Base-by-base conservation (phyloP, 257 asterid genomes). In the Solanum boliviense region DNA sequence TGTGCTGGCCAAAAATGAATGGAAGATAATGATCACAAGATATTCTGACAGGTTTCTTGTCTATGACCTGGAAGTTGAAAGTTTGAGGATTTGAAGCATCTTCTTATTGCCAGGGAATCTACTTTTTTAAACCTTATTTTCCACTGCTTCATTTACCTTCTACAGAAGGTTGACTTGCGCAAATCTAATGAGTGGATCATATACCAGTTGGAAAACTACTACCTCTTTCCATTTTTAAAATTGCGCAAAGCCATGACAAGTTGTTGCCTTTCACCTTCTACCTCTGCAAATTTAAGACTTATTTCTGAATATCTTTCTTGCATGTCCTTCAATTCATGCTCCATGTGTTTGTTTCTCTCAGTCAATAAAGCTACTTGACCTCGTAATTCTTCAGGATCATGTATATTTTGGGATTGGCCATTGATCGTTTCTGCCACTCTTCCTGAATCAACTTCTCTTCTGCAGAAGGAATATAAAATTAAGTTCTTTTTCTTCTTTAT, bases 281-380 rank as follows among this genome's bases (percentile, higher is more conserved):
- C 99, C 93, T 96, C 98, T 84, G 99, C 99, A 87, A 95, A 97
- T 90, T 88, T 96, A 90, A 97, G 98, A 89, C 99, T 97, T 89
- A 95, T 93, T 92, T 97, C 99, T 91, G 98, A 94, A 89, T 97
- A 97, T 91, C 98, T 93, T 79, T 94, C 98, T 84, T 91, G 95
- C 98, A 97, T 93, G 87, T 94, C 98, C 88, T 93, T 97, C 90
- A 97, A 85, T 88, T 94, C 98, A 41, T 90, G 90, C 84, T 91
- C 98, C 98, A 93, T 94, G 89, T 91, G 91, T 88, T 90, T 92
- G 92, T 95, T 95, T 89, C 86, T 91, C 87, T 95, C 98, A 91
- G 93, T 97, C 91, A 95, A 85, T 32, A 90, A 92, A 70, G 90
- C 90, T 75, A 92, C 92, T 93, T 94, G 98, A 88, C 86, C 85